Percentiles rank a stretch among this genome's conserved stretches.
These are phyloP conservation scores for Exophiala spinifera DNA, from an alignment of 2,329 filamentous ascomycete genomes.

Conservation along the genomic window DNA sequence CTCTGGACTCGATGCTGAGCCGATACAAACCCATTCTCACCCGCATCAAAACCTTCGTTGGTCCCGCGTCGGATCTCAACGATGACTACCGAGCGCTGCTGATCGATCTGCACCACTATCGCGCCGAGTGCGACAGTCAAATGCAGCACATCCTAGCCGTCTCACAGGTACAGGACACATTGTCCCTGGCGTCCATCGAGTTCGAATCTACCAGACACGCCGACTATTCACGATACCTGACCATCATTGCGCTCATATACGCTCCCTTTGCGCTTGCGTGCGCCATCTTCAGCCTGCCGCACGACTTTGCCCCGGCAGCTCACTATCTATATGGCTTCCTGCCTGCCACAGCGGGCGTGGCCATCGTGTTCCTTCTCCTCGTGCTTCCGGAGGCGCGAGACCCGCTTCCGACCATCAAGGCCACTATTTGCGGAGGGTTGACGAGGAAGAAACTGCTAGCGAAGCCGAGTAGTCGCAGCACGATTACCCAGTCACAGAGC, in stretches of 20 bases:
- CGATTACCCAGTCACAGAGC: not conserved
- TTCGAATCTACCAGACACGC: constrained; percentile 18
- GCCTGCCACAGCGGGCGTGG: constrained; percentile 21
- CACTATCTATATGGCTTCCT: constrained; percentile 25
- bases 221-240: constrained; percentile 25
- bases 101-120: constrained; percentile 25
- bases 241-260: constrained; percentile 24
- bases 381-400: constrained; percentile 23
- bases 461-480: constrained; percentile 8
- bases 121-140: constrained; percentile 22
- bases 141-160: constrained; percentile 26
- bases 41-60: constrained; percentile 20
- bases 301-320: constrained; percentile 22
- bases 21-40: constrained; percentile 25
- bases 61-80: constrained; percentile 14
- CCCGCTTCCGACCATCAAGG: constrained; percentile 19
- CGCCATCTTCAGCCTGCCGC: constrained; percentile 23
- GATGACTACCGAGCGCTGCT: constrained; percentile 23
- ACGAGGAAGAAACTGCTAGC: constrained; percentile 21
- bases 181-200: constrained; percentile 13
- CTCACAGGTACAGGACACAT: constrained; percentile 19
- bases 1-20: constrained; percentile 23
- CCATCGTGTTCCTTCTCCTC: constrained; percentile 22
- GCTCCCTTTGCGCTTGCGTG: constrained; percentile 23
- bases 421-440: constrained; percentile 18